These are phyloP conservation scores for Chloranthus sessilifolius DNA, from an alignment of 164 flowering plant species.

Conservation along the genomic window DNA sequence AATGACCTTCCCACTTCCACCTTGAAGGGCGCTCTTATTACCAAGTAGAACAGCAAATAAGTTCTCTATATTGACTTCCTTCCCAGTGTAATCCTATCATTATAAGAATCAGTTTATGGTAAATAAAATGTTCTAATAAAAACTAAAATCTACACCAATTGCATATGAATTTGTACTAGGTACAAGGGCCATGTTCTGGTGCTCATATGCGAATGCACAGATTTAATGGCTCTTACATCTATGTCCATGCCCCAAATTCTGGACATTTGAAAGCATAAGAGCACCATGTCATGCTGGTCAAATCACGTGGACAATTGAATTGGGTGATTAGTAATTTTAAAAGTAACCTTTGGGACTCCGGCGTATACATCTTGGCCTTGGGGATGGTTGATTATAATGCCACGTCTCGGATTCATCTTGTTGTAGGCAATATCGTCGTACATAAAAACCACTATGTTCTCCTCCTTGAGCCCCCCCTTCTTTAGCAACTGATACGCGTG, in stretches of 20 bases:
- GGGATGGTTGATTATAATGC: conserved; percentile 77
- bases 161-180: background rate
- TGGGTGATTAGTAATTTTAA: background rate
- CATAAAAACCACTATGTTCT: conserved; percentile 90
- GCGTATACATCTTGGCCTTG: conserved; percentile 72
- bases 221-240: background rate
- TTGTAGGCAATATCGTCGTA: conserved; percentile 73
- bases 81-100: conserved; percentile 41
- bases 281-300: no score
- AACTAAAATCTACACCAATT: background rate
- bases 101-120: background rate
- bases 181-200: background rate
- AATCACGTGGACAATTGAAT: background rate
- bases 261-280: background rate
- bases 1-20: conserved; percentile 92
- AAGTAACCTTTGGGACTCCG: conserved; percentile 83
- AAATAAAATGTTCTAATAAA: background rate
- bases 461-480: conserved; percentile 84
- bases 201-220: background rate
- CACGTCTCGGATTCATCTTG: conserved; percentile 66
- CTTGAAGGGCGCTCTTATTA: conserved; percentile 51
- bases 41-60: conserved; percentile 85
- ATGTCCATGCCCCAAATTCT: background rate
- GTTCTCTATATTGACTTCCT: conserved; percentile 58
- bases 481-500: conserved; percentile 86